Evolutionary conservation across 1,139 yeast genomes (phyloP), one percentile per base, ranked within the genome.

Genomic region (Geotrichum phurueaensis): DNA sequence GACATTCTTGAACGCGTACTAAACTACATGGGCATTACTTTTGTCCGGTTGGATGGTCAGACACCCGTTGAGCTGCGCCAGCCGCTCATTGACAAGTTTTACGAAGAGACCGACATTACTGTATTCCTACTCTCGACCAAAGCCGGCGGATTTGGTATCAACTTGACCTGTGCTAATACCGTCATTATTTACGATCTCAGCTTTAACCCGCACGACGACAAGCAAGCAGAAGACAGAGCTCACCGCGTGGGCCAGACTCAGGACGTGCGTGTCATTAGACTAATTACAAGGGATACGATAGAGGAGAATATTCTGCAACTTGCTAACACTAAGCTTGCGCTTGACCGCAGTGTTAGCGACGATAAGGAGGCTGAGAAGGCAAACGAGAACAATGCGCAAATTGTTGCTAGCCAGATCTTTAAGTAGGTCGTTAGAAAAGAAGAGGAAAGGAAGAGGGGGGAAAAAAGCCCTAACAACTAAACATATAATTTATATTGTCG

Each of bases 91-190:
- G 98, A 92, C 75, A 84, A 84, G 66, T 94, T 89, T 71, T 87
- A 91, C 71, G 92, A 88, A 29, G 96, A 92, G 65, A 81, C 82
- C 0, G 80, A 85, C 2, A 89, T 94, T 65, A 95, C 96, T 0
- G 88, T 94, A 5, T 94, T 94, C 69, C 78, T 94, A 60, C 78
- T 94, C 52, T 89, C 97, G 10, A 94, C 99, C 2, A 90, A 89
- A 71, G 99, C 99, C 0, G 99, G 99, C 69, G 99, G 99, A 0
- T 94, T 94, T 75, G 99, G 99, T 63, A 94, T 94, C 74, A 94
- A 94, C 70, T 81, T 94, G 67, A 96, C 96, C 2, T 96, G 97
- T 69, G 99, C 99, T 10, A 94, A 91, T 70, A 84, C 87, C 64
- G 99, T 94, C 2, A 81, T 94, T 59, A 89, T 95, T 47, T 92